Evolutionary conservation across 257 asterid species (phyloP), one percentile per base, ranked within the genome.

Genomic region (Gynochthodes officinalis): DNA sequence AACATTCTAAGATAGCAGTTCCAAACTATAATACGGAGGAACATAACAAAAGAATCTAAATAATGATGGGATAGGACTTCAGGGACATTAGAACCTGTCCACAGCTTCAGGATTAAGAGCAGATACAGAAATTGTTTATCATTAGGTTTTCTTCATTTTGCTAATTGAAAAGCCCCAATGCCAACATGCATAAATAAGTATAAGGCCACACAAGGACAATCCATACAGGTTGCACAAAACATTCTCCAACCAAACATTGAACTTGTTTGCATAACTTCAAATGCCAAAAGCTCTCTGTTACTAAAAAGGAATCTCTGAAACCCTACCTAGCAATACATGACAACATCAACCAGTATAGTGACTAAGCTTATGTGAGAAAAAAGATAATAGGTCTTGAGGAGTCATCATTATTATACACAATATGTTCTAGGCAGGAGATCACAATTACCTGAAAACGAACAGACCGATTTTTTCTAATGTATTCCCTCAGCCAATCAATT

Each of bases 401-500:
- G 15, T 35, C 70, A 33, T 12, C 60, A 27, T 25, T 33, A 35
- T 28, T 9, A 39, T 23, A 40, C 18, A 44, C 52, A 73, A 16
- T 23, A 73, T 21, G 4, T 40, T 15, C 61, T 16, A 39, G 37
- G 27, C 15, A 69, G 23, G 25, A 64, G 30, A 57, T 32, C n/a
- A 77, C 25, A 19, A 54, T 77, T 85, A 92, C 97, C 99, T 92
- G 99, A 77, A 81, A 83, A 64, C 84, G 91, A 77, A 80, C 84
- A 42, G 98, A 87, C 75, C 81, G 90, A 62, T 86, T 86, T 74
- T 81, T 89, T 42, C 87, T 75, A 50, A 70, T 81, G 39, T 76
- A 81, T 69, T 92, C 97, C 78, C 99, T 84, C 55, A 95, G 92
- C 98, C 98, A 95, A 64, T 87, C 84, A 64, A 95, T 86, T 73